Evolutionary conservation across 306 rosid species (phyloP).

Genomic region (Begonia peltatifolia): DNA sequence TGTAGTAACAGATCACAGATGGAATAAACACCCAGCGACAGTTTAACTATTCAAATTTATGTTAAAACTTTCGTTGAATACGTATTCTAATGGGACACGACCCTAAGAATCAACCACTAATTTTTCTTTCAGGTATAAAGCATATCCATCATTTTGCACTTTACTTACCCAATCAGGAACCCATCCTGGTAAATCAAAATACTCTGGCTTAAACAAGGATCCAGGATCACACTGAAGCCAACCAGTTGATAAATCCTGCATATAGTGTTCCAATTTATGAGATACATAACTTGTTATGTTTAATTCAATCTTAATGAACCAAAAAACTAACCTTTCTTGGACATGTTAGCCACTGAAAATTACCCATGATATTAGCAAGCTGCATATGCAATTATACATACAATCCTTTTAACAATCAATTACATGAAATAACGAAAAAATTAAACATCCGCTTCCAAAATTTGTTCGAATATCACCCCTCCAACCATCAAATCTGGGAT

Average conservation of each 20-base stretch:
- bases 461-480: too few species aligned
- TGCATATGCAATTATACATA: slow-evolving; percentile 33
- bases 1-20: too few species aligned
- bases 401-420: background rate
- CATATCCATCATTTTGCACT: too few species aligned
- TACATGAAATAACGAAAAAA: too few species aligned
- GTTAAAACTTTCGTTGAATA: too few species aligned
- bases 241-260: slow-evolving; percentile 85
- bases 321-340: slow-evolving; percentile 63
- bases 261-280: slow-evolving; percentile 9
- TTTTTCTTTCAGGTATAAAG: too few species aligned
- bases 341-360: slow-evolving; percentile 78
- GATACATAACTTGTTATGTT: slow-evolving; percentile 1
- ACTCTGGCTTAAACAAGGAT: slow-evolving; percentile 69
- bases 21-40: too few species aligned
- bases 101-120: too few species aligned
- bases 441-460: too few species aligned
- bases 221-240: slow-evolving; percentile 98
- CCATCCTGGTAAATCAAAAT: slow-evolving; percentile 52
- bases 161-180: slow-evolving; percentile 56
- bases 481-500: too few species aligned
- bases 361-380: slow-evolving; percentile 93
- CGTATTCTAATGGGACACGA: too few species aligned
- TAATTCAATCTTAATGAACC: background rate
- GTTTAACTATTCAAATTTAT: too few species aligned